Evolutionary conservation across 495 filamentous ascomycete genomes (phyloP), one percentile per base, ranked within the genome.

Genomic region (Aspergillus indologenus): DNA sequence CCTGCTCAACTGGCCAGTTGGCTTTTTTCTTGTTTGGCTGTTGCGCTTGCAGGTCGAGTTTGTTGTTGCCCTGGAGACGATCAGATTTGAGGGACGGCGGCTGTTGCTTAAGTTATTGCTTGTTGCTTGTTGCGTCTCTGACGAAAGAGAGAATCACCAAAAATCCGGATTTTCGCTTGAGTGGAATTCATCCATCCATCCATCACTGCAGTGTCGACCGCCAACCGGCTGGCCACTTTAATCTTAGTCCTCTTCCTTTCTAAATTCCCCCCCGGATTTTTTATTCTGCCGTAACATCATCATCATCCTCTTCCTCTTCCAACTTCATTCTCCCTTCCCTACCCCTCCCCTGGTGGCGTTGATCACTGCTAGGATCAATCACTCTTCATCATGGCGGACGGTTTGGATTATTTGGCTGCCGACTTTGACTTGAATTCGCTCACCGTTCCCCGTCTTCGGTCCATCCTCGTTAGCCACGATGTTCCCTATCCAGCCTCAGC

Each of bases 391-490:
- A 90, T 90, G 86, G 75, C 75, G 21, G 90, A 92, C 64, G 85
- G 82, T 58, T 70, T 87, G 51, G 88, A 92, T 56, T 98, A 97
- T 69, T 83, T 98, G 40, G 82, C 90, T 56, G 75, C 87, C 19
- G 89, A 82, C 61, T 97, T 96, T 71, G 92, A 98, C 67, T 87
- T 95, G 23, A 76, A 78, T 59, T 85, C 83, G 53, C 81, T 97
- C 55, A 98, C 90, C 5, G 84, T 96, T 24, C 90, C 93, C 44
- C 86, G 86, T 40, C 81, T 98, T 56, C 89, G 94, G 47, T 89
- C 88, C 20, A 93, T 97, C 60, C 85, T 98, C 29, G 86, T 98
- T 61, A 87, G 84, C 55, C 87, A 98, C 74, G 87, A 90, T 68
- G 78, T 97, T 58, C 65, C 85, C 14, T 98, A 96, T 72, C 87